Conservation (phyloP, 768 basidiomycete species). For the Lactarius psammicola region DNA sequence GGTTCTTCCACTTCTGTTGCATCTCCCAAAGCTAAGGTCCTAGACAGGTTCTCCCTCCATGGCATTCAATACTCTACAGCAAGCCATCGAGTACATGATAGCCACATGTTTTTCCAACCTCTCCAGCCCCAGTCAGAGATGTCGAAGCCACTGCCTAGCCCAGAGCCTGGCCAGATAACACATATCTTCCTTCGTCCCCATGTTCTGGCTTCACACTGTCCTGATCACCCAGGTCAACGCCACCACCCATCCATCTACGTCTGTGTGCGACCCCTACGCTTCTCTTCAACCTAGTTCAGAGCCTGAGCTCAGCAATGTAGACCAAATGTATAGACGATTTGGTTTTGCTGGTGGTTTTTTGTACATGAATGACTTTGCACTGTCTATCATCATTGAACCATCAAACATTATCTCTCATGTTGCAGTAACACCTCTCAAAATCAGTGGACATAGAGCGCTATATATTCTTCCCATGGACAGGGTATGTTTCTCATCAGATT, state of each 20-base stretch:
- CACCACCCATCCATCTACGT: background rate
- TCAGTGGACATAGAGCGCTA: background rate
- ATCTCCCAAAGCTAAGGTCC: too few relatives aligned
- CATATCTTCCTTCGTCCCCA: too few relatives aligned
- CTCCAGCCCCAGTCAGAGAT: too few relatives aligned
- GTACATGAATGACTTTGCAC: background rate
- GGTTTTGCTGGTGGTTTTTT: background rate
- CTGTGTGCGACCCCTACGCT: background rate
- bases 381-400: background rate
- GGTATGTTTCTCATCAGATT: background rate
- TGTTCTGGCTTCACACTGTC: too few relatives aligned
- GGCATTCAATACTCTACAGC: slow-evolving; percentile 3
- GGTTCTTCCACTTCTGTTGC: too few relatives aligned
- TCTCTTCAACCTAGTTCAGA: background rate
- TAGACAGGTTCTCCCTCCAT: too few relatives aligned
- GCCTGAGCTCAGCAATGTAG: background rate
- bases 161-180: too few relatives aligned
- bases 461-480: slow-evolving; percentile 1
- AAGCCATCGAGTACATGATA: background rate
- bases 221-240: background rate
- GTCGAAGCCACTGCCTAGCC: too few relatives aligned
- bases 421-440: slow-evolving; percentile 5
- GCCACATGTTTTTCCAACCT: too few relatives aligned
- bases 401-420: slow-evolving; percentile 7
- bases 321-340: background rate